Conservation (phyloP, 768 basidiomycete species). For the Podaxis mareebaensis region DNA sequence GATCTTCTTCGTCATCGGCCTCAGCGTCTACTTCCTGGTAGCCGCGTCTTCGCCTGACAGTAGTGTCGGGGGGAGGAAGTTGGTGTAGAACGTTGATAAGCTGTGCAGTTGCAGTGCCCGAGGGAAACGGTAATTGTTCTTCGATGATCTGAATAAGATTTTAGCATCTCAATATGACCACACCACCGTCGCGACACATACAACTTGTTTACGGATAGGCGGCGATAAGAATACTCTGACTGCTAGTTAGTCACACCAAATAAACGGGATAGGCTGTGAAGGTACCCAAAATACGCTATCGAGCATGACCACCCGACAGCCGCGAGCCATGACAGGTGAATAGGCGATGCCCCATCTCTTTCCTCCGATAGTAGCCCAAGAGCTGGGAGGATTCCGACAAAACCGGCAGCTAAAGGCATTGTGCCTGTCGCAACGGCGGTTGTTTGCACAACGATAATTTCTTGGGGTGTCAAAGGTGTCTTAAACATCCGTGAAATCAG, state of each 20-base stretch:
- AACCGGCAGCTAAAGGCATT: constrained; percentile 83
- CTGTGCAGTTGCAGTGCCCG: constrained; percentile 95
- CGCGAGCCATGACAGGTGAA: constrained; percentile 71
- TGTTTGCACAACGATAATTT: constrained; percentile 93
- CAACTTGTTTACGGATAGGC: constrained; percentile 92
- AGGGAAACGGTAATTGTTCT: constrained; percentile 92
- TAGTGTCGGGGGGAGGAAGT: constrained; percentile 64
- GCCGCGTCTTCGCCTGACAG: constrained; percentile 53
- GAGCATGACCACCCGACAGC: constrained; percentile 87
- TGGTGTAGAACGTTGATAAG: constrained; percentile 88
- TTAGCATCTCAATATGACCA: neutral
- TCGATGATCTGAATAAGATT: constrained; percentile 70
- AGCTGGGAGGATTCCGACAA: constrained; percentile 94
- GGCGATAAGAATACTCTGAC: constrained; percentile 91
- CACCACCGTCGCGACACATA: constrained; percentile 35
- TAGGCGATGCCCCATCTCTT: constrained; percentile 75
- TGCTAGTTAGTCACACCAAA: constrained; percentile 7
- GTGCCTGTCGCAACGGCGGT: constrained; percentile 93
- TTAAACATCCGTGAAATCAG: constrained; percentile 77
- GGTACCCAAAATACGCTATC: constrained; percentile 90
- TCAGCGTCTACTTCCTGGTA: constrained; percentile 48
- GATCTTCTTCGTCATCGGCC: constrained; percentile 27
- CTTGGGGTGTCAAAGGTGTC: constrained; percentile 79
- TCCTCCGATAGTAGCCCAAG: constrained; percentile 73
- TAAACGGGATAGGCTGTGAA: neutral